Evolutionary conservation across 2,329 filamentous ascomycete genomes (phyloP), one percentile per base, ranked within the genome.

Genomic region (Periconia sp.): DNA sequence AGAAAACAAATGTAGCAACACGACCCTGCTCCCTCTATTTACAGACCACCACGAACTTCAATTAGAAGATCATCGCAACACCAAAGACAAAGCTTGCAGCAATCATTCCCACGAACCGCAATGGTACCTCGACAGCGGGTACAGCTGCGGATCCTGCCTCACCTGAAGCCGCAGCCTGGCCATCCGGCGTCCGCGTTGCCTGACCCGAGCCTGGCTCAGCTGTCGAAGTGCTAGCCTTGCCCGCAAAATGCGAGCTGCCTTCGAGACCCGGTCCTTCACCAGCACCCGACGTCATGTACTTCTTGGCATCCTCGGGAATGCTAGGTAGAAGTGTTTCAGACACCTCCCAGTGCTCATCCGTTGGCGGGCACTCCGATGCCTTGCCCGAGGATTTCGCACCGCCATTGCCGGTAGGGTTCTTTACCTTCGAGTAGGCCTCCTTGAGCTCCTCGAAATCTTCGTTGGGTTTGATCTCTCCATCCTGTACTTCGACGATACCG

Each of bases 401-500:
- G 46, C 82, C 83, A 56, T 82, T 73, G 30, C 81, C 83, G 16
- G 54, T 42, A 17, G 82, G 82, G 65, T 77, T 75, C 40, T 71
- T 56, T 50, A 77, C 80, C 48, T 73, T 73, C 3, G 65, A 51
- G 61, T 80, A 78, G 5, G 78, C 78, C 3, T 63, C 56, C 69
- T 78, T 74, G 39, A 85, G 75, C 44, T 74, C 72, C 34, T 75
- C 66, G 68, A 87, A 95, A 63, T 92, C 88, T 19, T 71, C 57
- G 30, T 80, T 75, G 50, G 86, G 79, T 32, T 73, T 73, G 46
- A 88, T 79, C 16, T 73, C 68, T 62, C 72, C 65, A 55, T 79
- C 78, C 21, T 69, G 66, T 63, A 94, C 76, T 43, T 82, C 74
- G 64, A 92, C 90, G 50, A 95, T 86, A 57, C 92, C 92, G 71